These are phyloP conservation scores for Aspergillus neoniger DNA, from an alignment of 2,329 filamentous ascomycete genomes.

Conservation along the genomic window DNA sequence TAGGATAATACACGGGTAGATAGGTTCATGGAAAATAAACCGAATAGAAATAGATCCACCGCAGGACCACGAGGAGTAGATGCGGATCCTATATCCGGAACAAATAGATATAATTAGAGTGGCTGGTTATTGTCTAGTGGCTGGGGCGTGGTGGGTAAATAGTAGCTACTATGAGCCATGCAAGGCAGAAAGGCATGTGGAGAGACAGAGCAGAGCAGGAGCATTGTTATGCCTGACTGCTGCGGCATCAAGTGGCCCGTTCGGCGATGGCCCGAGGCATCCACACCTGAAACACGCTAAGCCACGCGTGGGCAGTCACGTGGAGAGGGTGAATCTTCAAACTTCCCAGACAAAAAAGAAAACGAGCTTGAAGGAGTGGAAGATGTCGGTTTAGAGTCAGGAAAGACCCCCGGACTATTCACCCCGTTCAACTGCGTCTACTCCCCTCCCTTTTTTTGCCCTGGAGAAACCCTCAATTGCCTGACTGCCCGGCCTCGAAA, in stretches of 20 bases:
- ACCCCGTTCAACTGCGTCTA: too few species aligned
- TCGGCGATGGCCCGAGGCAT: conserved; percentile 19
- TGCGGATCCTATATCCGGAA: background rate
- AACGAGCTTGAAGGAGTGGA: conserved; percentile 11
- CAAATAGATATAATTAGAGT: background rate
- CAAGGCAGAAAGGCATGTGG: background rate
- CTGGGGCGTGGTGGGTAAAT: background rate
- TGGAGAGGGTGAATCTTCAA: conserved; percentile 16
- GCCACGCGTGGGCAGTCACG: conserved; percentile 22
- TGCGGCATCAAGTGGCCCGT: conserved; percentile 15
- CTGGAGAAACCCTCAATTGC: too few species aligned
- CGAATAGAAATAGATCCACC: too few species aligned
- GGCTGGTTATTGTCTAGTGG: background rate
- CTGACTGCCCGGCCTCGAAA: too few species aligned
- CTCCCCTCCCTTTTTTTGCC: too few species aligned
- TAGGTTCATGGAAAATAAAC: too few species aligned
- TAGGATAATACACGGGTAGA: too few species aligned
- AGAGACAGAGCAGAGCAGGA: background rate
- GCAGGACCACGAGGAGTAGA: too few species aligned
- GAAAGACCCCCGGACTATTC: too few species aligned
- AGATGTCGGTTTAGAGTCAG: too few species aligned
- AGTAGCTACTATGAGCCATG: background rate
- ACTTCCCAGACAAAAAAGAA: conserved; percentile 14
- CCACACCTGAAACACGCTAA: conserved; percentile 35
- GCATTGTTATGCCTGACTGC: background rate